Evolutionary conservation across 2,329 filamentous ascomycete species (phyloP), one percentile per base, ranked within the genome.

Genomic region (Fusarium dimerum): DNA sequence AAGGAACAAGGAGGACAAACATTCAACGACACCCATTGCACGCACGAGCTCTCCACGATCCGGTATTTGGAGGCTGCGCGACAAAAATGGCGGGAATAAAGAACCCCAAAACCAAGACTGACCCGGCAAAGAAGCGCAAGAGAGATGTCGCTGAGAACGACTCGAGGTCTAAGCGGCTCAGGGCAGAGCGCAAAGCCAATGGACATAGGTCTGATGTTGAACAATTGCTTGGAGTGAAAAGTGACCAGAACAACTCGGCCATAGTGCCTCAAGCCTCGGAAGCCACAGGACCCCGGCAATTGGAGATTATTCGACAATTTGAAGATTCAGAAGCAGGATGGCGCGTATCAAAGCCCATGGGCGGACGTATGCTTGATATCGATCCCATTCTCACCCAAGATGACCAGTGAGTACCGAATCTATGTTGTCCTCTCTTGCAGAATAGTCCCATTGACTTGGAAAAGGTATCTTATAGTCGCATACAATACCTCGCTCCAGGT

Each of bases 401-500:
- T 66, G 84, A 88, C 67, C 78, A 79, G 83, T 87, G 72, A 67
- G 79, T 66, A 53, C 32, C 38, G 12, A 39, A 7, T 9, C 12
- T 36, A 15, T 36, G 11, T 5, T 36, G 9, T 36, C 5, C 20
- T 16, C 9, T n/a, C 10, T 11, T 29, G n/a, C 16, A 6, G 26
- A 38, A 30, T 39, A 38, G 5, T 41, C 15, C 45, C 32, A 42
- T 61, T 66, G 40, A 67, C 47, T 38, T 52, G 11, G 36, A 15
- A 16, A 41, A 91, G 90, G 67, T 81, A 87, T 71, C 69, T 97
- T 39, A 85, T 97, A 51, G 71, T 96, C 50, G 83, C 87, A 32
- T 90, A 90, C 65, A 82, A 86, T 54, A 86, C 83, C 29, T 87
- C 87, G 10, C 78, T 97, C 48, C 88, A 92, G 68, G 81, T 96